Percentiles rank a stretch among this genome's conserved stretches.
Evolutionary conservation across 2,329 filamentous ascomycete species (phyloP).

Genomic region (Ophiostoma triangulosporum): DNA sequence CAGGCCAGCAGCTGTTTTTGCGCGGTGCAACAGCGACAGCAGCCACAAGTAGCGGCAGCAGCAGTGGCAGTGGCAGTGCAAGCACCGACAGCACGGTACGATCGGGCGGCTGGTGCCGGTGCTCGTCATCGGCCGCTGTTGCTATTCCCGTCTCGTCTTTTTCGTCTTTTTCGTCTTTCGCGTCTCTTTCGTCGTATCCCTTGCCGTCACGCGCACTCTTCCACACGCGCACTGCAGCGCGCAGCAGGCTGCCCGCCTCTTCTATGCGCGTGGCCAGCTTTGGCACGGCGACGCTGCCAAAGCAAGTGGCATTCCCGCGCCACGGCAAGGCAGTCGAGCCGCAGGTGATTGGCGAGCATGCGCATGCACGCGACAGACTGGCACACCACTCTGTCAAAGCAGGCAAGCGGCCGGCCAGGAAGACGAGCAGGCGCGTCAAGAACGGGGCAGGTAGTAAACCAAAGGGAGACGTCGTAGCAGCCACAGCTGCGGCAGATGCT

Average conservation of each 20-base stretch:
- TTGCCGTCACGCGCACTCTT: neutral
- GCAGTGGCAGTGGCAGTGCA: neutral
- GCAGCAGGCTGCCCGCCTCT: too few relatives aligned
- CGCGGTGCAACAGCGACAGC: constrained; percentile 5
- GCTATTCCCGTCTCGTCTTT: neutral
- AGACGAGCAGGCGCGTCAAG: neutral
- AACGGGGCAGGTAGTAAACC: neutral
- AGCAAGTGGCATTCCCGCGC: constrained; percentile 34
- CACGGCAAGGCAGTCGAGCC: constrained; percentile 51
- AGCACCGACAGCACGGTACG: neutral
- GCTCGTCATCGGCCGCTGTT: neutral
- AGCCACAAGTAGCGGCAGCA: constrained; percentile 1
- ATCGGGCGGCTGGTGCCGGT: neutral
- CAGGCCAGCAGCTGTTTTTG: constrained; percentile 8
- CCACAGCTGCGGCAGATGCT: neutral
- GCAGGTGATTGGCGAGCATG: constrained; percentile 15
- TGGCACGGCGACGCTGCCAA: constrained; percentile 23
- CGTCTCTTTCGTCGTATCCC: neutral
- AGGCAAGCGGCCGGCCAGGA: neutral
- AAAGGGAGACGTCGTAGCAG: neutral
- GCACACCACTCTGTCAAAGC: neutral
- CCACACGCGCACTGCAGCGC: neutral
- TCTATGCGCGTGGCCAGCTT: constrained; percentile 23
- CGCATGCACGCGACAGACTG: neutral
- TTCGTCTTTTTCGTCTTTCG: neutral